phyloP scores from a whole-genome alignment of 2,329 filamentous ascomycete species.

The Metarhizium rileyi region DNA sequence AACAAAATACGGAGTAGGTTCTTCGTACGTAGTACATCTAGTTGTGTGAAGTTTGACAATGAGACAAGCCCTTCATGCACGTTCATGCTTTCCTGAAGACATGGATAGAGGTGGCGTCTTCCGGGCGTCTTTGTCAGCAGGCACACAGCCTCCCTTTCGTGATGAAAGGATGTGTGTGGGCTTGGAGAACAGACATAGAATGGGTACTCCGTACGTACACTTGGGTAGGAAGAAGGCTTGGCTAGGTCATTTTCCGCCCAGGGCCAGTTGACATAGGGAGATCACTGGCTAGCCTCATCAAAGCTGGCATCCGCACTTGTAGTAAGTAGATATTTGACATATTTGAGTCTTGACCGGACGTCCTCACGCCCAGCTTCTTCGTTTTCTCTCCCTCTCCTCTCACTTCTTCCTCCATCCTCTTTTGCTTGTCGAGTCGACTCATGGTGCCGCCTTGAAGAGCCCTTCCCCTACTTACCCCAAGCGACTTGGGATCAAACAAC shows the following conservation, averaged over 20 bases:
- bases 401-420: neutral
- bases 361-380: neutral
- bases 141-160: neutral
- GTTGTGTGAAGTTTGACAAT: neutral
- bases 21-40: no score
- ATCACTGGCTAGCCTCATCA: neutral
- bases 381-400: neutral
- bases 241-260: slow-evolving; percentile 9
- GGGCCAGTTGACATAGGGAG: neutral
- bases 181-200: no score
- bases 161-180: no score
- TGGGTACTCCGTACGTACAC: no score
- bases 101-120: no score
- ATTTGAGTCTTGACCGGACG: neutral
- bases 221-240: neutral
- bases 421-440: slow-evolving; percentile 10
- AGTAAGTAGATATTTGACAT: no score
- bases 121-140: neutral
- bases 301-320: neutral
- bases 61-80: neutral
- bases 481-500: neutral
- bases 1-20: no score
- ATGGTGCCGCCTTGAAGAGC: slow-evolving; percentile 14
- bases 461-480: neutral
- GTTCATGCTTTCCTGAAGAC: neutral